Base-by-base conservation (phyloP, 768 basidiomycete genomes). In the Hypholoma fasciculare region DNA sequence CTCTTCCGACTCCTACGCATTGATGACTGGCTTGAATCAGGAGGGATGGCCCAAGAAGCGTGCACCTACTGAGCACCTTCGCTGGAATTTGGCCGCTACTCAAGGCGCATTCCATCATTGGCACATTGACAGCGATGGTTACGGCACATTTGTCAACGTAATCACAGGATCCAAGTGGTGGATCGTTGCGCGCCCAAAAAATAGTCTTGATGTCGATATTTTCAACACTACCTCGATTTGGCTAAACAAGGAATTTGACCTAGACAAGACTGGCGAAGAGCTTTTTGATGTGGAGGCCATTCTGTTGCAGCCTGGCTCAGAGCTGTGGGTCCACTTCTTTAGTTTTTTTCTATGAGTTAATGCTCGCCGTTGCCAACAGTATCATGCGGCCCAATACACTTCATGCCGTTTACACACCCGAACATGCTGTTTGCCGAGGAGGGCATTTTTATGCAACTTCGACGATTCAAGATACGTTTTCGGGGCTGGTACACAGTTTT, bases 401-500 rank as follows among this genome's bases (percentile, higher is more conserved):
- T 0, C 66, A 69, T 40, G 38, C 49, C 0, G 64, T 66, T 1
- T 56, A 49, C 14, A 65, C 64, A 0, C 30, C 56, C 2, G 57
- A 58, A 2, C 3, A 61, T 42, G 34, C 65, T 7, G 63, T 71
- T 1, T 68, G 62, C n/a, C 34, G 46, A 14, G 68, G 69, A 0
- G 61, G 65, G 1, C 69, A 71, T 49, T 70, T 59, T 30, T 67
- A 67, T 44, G n/a, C 61, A 1, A 49, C 61, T 0, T 34, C 47
- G 7, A 60, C 57, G 0, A 58, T 72, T 19, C 51, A 55, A 11
- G 52, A 58, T 3, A 65, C 66, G 0, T 43, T 61, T 9, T 46
- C 44, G 6, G 65, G 55, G 2, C 51, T 66, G 0, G 47, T 67
- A 16, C 65, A 70, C 49, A 43, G 39, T 8, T 67, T 66, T 23